Percentiles rank a stretch among this genome's conserved stretches.
Evolutionary conservation across 176 grass and related monocot species (phyloP).

Genomic region (Oryza meridionalis): DNA sequence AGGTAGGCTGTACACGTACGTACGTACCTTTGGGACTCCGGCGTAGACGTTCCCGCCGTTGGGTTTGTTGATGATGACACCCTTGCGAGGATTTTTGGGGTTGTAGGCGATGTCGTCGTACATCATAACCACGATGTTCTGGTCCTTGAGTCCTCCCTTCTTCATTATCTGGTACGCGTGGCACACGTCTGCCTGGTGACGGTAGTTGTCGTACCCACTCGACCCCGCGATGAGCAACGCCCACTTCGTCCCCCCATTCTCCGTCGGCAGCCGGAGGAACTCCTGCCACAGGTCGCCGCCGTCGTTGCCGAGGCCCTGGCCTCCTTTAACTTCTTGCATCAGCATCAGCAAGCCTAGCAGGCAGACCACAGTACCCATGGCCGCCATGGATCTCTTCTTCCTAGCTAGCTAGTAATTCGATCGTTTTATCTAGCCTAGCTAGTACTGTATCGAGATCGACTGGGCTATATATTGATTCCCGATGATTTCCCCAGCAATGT

Average conservation of each 20-base stretch:
- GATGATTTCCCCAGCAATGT: too few species aligned
- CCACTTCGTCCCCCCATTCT: conserved; percentile 65
- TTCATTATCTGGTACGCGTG: conserved; percentile 91
- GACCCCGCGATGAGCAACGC: conserved; percentile 81
- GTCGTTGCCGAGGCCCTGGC: not conserved
- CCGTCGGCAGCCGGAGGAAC: conserved; percentile 60
- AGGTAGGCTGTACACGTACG: too few species aligned
- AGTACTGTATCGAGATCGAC: too few species aligned
- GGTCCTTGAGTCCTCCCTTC: conserved; percentile 81
- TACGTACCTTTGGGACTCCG: conserved; percentile 66
- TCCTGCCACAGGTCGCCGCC: conserved; percentile 30
- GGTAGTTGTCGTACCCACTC: conserved; percentile 74
- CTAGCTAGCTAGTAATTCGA: too few species aligned
- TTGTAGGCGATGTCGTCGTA: conserved; percentile 80
- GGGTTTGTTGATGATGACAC: conserved; percentile 78
- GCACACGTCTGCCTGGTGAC: conserved; percentile 78
- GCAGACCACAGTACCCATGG: too few species aligned
- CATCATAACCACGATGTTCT: conserved; percentile 87
- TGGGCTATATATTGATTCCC: too few species aligned
- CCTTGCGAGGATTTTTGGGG: conserved; percentile 63
- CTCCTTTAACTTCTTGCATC: too few species aligned
- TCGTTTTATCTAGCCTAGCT: too few species aligned
- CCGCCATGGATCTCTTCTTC: too few species aligned
- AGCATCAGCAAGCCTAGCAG: too few species aligned
- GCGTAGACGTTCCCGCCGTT: conserved; percentile 67